Percentiles rank a stretch among this genome's conserved stretches.
phyloP scores from a whole-genome alignment of 225 moss, liverwort and hornwort species.

The Pseudoscleropodium purum region DNA sequence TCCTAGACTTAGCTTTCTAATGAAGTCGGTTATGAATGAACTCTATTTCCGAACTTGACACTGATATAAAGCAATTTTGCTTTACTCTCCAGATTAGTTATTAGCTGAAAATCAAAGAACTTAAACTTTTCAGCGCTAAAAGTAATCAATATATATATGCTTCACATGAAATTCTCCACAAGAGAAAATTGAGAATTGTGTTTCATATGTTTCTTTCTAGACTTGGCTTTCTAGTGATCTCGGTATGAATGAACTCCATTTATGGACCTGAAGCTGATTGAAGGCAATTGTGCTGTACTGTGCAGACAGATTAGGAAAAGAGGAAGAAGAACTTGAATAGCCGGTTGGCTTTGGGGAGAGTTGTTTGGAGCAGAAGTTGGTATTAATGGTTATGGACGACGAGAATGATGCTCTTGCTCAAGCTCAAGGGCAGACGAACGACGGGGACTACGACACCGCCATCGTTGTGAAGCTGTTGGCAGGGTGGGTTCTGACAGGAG shows the following conservation, averaged over 20 bases:
- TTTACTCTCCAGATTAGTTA: not conserved
- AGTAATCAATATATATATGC: no score
- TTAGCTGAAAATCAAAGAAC: not conserved
- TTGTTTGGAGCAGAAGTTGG: not conserved
- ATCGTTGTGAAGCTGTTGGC: constrained; percentile 38
- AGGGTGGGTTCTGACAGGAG: constrained; percentile 29
- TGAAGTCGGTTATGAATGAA: not conserved
- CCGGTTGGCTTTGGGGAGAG: not conserved
- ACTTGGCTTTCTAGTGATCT: not conserved
- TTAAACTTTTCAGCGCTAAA: not conserved
- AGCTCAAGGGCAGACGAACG: not conserved
- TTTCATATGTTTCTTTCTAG: not conserved
- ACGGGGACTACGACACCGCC: constrained; percentile 33
- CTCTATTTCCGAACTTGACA: not conserved
- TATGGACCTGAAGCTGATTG: not conserved
- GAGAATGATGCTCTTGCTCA: constrained; percentile 12
- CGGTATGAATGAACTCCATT: not conserved
- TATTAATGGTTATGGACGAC: constrained; percentile 21
- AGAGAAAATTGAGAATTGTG: not conserved
- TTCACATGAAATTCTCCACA: not conserved
- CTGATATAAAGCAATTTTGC: not conserved
- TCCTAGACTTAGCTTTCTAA: not conserved
- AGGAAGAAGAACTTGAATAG: not conserved
- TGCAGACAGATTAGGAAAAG: not conserved
- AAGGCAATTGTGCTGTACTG: not conserved